phyloP scores from a whole-genome alignment of 2,329 filamentous ascomycete species.

The Stagonosporopsis chrysanthemi region DNA sequence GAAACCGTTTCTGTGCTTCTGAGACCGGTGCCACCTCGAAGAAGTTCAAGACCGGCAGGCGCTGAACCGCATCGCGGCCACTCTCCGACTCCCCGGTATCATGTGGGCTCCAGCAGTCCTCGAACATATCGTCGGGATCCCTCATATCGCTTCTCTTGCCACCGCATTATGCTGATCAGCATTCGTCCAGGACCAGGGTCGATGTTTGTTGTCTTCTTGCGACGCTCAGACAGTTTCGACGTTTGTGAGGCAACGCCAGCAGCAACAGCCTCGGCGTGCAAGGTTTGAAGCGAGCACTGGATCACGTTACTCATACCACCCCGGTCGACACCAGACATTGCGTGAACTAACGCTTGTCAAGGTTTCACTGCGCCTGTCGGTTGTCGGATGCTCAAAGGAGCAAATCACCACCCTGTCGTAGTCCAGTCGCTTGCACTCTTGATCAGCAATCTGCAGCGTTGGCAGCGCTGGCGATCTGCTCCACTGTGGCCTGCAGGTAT shows the following conservation, averaged over 20 bases:
- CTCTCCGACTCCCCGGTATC: slow-evolving; percentile 12
- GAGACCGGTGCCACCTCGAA: slow-evolving; percentile 32
- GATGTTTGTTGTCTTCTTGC: slow-evolving; percentile 5
- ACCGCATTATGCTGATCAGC: slow-evolving; percentile 15
- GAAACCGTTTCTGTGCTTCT: slow-evolving; percentile 38
- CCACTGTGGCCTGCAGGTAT: slow-evolving; percentile 14
- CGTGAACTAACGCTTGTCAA: slow-evolving; percentile 19
- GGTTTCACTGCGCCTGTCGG: slow-evolving; percentile 17
- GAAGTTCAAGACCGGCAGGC: slow-evolving; percentile 29
- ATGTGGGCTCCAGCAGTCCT: slow-evolving; percentile 7
- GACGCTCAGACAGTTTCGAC: slow-evolving; percentile 16
- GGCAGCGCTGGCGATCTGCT: slow-evolving; percentile 16
- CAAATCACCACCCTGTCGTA: slow-evolving; percentile 14
- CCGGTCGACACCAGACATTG: slow-evolving; percentile 7
- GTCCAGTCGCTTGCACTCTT: slow-evolving; percentile 15
- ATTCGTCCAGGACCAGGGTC: slow-evolving; percentile 11
- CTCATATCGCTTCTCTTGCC: slow-evolving; percentile 18
- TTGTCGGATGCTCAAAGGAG: slow-evolving; percentile 7
- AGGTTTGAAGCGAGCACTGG: slow-evolving; percentile 7
- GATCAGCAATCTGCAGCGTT: slow-evolving; percentile 21
- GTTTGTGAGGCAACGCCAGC: slow-evolving; percentile 17
- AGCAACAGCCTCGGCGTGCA: slow-evolving; percentile 15
- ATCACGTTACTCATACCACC: slow-evolving; percentile 18
- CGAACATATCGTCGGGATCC: slow-evolving; percentile 10
- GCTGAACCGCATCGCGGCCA: slow-evolving; percentile 9